Evolutionary conservation across 345 rosid genomes (phyloP).

Genomic region (Triadica sebifera): DNA sequence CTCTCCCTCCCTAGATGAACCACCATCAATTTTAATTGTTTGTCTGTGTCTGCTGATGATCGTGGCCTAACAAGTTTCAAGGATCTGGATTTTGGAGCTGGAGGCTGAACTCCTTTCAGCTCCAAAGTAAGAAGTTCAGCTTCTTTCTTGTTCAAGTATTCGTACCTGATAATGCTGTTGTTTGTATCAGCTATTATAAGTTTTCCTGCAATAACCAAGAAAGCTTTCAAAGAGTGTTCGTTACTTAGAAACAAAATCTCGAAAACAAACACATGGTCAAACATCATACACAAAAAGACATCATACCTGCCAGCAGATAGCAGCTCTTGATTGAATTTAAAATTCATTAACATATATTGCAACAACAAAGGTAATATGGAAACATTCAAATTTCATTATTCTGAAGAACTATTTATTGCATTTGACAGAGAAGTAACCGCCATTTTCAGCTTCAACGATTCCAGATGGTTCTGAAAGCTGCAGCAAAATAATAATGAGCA

Average conservation of each 20-base stretch:
- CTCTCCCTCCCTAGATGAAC: conserved; percentile 63
- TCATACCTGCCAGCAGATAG: not conserved
- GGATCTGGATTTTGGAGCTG: conserved; percentile 55
- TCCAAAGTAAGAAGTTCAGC: conserved; percentile 66
- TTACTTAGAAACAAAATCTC: not conserved
- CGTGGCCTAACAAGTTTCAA: conserved; percentile 70
- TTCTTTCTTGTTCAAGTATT: conserved; percentile 53
- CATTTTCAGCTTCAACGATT: conserved; percentile 66
- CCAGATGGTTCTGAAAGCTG: conserved; percentile 98
- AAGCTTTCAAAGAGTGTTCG: not conserved
- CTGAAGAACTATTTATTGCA: conserved; percentile 3
- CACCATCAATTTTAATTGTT: conserved; percentile 50
- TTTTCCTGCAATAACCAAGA: conserved; percentile 50
- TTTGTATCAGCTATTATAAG: conserved; percentile 87
- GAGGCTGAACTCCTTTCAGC: conserved; percentile 81
- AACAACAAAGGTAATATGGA: not conserved
- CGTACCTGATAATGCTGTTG: conserved; percentile 70
- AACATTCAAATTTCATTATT: conserved; percentile 1
- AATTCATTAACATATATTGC: not conserved
- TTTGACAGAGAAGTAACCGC: conserved; percentile 35
- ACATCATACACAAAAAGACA: not conserved
- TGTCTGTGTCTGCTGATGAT: conserved; percentile 63
- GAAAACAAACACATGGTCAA: conserved; percentile 1
- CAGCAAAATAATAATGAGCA: conserved; percentile 25
- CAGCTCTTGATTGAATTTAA: not conserved